Evolutionary conservation across 331 rosid genomes (phyloP), one percentile per base, ranked within the genome.

Genomic region (Phaseolus coccineus): DNA sequence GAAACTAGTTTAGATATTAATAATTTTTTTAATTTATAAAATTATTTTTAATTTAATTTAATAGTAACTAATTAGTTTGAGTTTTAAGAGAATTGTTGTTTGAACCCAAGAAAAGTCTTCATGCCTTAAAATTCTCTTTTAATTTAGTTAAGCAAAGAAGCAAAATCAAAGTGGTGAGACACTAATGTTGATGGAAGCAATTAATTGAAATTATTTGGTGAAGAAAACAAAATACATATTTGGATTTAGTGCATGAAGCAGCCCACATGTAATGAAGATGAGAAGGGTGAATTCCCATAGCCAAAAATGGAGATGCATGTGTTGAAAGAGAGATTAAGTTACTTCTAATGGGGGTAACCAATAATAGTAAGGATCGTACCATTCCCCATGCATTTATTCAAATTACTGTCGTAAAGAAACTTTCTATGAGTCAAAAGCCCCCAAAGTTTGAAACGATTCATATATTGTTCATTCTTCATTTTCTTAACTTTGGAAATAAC

Each of bases 201-300:
- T 77, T 57, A 22, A 71, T 80, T 76, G 64, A 42, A 76, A 67
- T 50, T 42, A 39, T 6, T 31, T 8, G 25, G 69, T 66, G 67
- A 69, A 77, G 71, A 83, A 63, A n/a, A 33, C 81, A 65, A 80
- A 42, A 50, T 33, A 31, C 19, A 13, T 77, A 58, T 73, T 76
- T 79, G 88, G 79, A 78, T 50, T 63, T 82, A 74, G 61, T 48
- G 63, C 71, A 56, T 22, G 39, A 79, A 64, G 90, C 89, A 86
- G 87, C 87, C 93, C 93, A 83, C 85, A 89, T 83, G 93, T 31
- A n/a, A 78, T 11, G 58, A 84, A 71, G 65, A 63, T 39, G 84
- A 52, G n/a, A 81, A 71, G 13, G 33, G 4, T 56, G 42, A 25
- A 58, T 24, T 30, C 9, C 6, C 57, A 46, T 22, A 50, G 47